These are phyloP conservation scores for Helianthus annuus DNA, from an alignment of 129 eudicot genomes.

Conservation along the genomic window HanXRQr2.0-SUNRISE NC_035445.2:167884241-167884740, in stretches of 20 bases:
- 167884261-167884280: too few species aligned
- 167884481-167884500: conserved; percentile 6
- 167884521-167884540: conserved; percentile 14
- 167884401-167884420: not conserved
- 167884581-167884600: conserved; percentile 74
- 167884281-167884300: too few species aligned
- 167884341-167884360: too few species aligned
- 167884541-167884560: not conserved
- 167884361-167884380: not conserved
- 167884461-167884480: conserved; percentile 31
- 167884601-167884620: conserved; percentile 68
- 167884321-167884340: too few species aligned
- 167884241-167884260: too few species aligned
- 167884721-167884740: conserved; percentile 56
- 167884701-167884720: conserved; percentile 56
- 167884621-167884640: conserved; percentile 61
- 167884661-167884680: conserved; percentile 58
- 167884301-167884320: too few species aligned
- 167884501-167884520: conserved; percentile 13
- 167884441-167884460: conserved; percentile 12
- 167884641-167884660: conserved; percentile 47
- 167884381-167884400: not conserved
- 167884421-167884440: conserved; percentile 22
- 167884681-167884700: conserved; percentile 37
- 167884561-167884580: not conserved